Percentiles rank a stretch among this genome's conserved stretches.
Evolutionary conservation across 2,329 filamentous ascomycete species (phyloP).

Genomic region (Diplodia seriata): DNA sequence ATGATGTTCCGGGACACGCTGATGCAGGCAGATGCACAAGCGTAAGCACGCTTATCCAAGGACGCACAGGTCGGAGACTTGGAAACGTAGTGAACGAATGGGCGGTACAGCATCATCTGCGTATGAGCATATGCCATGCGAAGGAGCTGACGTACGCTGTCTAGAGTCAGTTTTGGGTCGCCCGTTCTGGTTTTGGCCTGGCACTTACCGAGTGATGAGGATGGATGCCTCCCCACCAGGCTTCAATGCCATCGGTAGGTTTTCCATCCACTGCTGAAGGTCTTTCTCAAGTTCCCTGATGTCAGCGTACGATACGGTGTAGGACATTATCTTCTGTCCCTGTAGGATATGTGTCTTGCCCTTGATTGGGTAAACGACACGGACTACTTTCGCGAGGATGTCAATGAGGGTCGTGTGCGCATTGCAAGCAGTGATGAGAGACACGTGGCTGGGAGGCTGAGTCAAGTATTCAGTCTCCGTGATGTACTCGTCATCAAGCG

Average conservation of each 20-base stretch:
- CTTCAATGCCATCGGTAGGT: constrained; percentile 76
- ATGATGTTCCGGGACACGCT: constrained; percentile 76
- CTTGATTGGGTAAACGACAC: constrained; percentile 69
- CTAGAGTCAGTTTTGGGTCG: constrained; percentile 27
- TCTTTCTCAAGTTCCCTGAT: constrained; percentile 70
- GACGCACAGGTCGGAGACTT: constrained; percentile 58
- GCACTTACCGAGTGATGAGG: constrained; percentile 74
- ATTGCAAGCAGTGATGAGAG: constrained; percentile 66
- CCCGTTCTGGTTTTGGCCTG: too few species aligned
- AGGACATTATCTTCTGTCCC: constrained; percentile 56
- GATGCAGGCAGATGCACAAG: constrained; percentile 72
- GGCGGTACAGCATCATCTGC: constrained; percentile 81
- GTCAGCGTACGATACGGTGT: constrained; percentile 68
- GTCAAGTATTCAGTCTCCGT: constrained; percentile 57
- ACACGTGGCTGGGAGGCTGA: constrained; percentile 62
- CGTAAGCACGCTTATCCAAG: constrained; percentile 79
- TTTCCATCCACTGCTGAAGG: constrained; percentile 68
- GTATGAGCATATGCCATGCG: constrained; percentile 83
- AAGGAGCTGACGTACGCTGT: constrained; percentile 72
- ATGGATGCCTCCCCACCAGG: constrained; percentile 78
- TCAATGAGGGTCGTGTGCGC: constrained; percentile 65
- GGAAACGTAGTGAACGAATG: constrained; percentile 84
- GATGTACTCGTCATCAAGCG: constrained; percentile 60
- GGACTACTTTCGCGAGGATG: constrained; percentile 67
- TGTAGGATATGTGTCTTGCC: constrained; percentile 39